phyloP scores from a whole-genome alignment of 2,329 filamentous ascomycete genomes.

The Phialophora verrucosa region DNA sequence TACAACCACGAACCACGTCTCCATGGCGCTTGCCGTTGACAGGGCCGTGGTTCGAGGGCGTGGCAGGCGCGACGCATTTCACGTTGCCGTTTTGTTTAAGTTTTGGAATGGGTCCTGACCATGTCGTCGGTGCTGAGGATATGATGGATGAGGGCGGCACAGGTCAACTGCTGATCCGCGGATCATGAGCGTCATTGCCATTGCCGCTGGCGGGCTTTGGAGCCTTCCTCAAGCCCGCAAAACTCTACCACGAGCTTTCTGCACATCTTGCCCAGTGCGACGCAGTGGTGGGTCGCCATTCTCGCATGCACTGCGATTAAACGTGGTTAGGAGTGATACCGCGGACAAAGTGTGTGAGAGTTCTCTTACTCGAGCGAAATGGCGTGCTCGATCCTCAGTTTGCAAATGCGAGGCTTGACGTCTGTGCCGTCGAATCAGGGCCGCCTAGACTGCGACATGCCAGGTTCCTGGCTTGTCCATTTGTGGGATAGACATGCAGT shows the following conservation, averaged over 20 bases:
- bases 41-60: neutral
- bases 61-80: neutral
- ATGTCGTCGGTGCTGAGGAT: neutral
- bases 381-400: conserved; percentile 13
- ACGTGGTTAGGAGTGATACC: neutral
- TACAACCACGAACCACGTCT: neutral
- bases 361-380: conserved; percentile 25
- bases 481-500: conserved; percentile 6
- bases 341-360: neutral
- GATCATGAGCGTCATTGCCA: neutral
- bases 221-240: neutral
- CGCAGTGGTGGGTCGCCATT: neutral
- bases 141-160: neutral
- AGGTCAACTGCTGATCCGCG: neutral
- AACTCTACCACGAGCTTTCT: conserved; percentile 1
- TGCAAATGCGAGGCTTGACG: conserved; percentile 8
- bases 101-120: neutral
- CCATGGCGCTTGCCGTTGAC: neutral
- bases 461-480: conserved; percentile 20
- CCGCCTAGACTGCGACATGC: neutral
- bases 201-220: neutral
- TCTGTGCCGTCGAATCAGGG: conserved; percentile 20
- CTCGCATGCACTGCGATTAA: neutral
- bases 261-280: neutral
- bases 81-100: neutral